Base-by-base conservation (phyloP, 257 asterid species). In the Eucommia ulmoides region DNA sequence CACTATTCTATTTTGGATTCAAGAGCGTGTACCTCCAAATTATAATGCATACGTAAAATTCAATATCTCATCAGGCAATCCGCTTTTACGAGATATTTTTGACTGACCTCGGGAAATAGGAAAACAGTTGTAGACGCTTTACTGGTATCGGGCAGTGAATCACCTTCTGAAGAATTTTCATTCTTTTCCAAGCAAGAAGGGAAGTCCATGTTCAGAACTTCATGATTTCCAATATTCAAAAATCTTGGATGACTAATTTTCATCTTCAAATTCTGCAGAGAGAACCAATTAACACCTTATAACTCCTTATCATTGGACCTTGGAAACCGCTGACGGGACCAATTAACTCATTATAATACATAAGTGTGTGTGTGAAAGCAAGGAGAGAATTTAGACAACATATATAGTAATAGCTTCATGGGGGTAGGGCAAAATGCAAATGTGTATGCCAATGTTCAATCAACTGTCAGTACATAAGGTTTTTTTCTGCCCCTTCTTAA, bases 181-280 rank as follows among this genome's bases (percentile, higher is more conserved):
- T 50, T 70, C 57, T 76, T 86, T 63, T 62, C 79, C 61, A 86
- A 70, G 71, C 69, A 76, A 71, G 70, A 38, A 58, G 96, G 98
- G 73, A 91, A 83, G 41, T 91, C 89, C 65, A 52, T 64, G 64
- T 57, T 49, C 74, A 70, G 18, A 55, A 57, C 77, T 58, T 79
- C 83, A 61, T 68, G 74, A 60, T 71, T 78, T 47, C 93, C 92
- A 62, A 83, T 62, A 53, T 62, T 75, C 47, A 91, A 74, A 70
- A 77, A 86, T 63, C 94, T 79, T 52, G 96, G 93, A 72, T 77
- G 79, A 58, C 71, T 81, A 62, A 86, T 78, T 68, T 68, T 77
- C 91, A 91, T 71, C 93, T 86, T 91, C 72, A 91, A 65, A 68
- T 80, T 91, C 98, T 91, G 88, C 66, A 51, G 66, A 62, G 53